Conservation (phyloP, 108 stramenopile species). For the Cylindrotheca fusiformis region DNA sequence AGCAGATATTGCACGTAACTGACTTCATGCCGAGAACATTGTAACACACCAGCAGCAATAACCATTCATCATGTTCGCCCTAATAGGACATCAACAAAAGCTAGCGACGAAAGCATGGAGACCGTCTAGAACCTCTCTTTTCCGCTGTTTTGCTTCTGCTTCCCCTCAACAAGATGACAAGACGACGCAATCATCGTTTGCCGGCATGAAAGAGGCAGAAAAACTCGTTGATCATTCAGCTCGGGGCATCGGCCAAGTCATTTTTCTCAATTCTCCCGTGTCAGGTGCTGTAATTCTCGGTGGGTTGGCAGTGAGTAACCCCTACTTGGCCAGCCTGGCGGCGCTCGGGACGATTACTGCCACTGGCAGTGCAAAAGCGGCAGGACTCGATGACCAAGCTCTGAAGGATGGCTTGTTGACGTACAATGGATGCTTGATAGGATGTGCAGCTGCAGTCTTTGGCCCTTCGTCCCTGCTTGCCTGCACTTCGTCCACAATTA, state of each 20-base stretch:
- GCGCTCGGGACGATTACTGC: constrained; percentile 53
- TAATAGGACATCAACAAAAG: too few species aligned
- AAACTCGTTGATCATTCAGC: constrained; percentile 25
- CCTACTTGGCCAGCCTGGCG: constrained; percentile 55
- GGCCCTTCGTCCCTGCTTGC: constrained; percentile 34
- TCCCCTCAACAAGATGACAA: neutral
- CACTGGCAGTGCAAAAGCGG: constrained; percentile 32
- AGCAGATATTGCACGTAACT: too few species aligned
- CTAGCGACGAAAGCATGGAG: too few species aligned
- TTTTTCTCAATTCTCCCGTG: constrained; percentile 61
- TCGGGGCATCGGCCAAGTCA: constrained; percentile 73
- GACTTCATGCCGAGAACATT: too few species aligned
- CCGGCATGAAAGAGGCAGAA: too few species aligned
- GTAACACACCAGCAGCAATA: too few species aligned
- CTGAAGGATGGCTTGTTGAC: constrained; percentile 56
- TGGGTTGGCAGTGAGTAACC: constrained; percentile 67
- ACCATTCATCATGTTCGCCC: too few species aligned
- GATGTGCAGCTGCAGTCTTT: constrained; percentile 79
- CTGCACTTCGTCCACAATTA: constrained; percentile 37
- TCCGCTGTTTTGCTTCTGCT: neutral
- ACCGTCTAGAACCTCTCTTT: too few species aligned
- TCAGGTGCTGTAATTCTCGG: constrained; percentile 50
- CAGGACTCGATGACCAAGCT: constrained; percentile 42
- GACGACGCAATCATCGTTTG: neutral
- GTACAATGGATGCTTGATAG: constrained; percentile 83